These are phyloP conservation scores for Aspergillus cavernicola DNA, from an alignment of 495 filamentous ascomycete genomes.

Conservation along the genomic window DNA sequence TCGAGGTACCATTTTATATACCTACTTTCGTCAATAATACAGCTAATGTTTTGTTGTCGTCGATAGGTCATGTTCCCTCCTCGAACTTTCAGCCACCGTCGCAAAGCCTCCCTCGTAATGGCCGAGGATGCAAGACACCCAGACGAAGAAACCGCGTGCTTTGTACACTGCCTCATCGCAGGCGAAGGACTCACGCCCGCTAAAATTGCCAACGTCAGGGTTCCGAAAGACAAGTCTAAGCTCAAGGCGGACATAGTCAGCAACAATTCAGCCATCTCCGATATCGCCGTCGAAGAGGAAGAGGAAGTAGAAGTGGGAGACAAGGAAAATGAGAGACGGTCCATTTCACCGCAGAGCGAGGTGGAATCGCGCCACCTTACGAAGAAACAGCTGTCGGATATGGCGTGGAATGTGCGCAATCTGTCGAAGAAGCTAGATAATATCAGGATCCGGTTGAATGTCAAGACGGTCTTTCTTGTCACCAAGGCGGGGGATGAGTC, in stretches of 20 bases:
- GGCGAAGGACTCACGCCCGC: constrained; percentile 28
- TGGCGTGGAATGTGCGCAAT: constrained; percentile 93
- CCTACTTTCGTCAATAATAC: neutral
- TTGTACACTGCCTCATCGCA: constrained; percentile 79
- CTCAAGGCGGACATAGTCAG: constrained; percentile 22
- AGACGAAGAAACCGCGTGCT: constrained; percentile 63
- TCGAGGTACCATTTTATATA: constrained; percentile 37
- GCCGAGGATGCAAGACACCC: constrained; percentile 41
- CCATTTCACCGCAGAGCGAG: constrained; percentile 27
- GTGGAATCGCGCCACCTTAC: constrained; percentile 69
- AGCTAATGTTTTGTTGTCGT: neutral
- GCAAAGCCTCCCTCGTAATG: constrained; percentile 80
- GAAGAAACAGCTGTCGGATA: constrained; percentile 88
- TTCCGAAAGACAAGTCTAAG: constrained; percentile 14
- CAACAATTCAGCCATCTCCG: constrained; percentile 13
- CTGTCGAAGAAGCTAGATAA: constrained; percentile 79
- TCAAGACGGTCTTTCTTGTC: constrained; percentile 80
- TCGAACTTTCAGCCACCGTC: constrained; percentile 63
- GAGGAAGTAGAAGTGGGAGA: too few species aligned
- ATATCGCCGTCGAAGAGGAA: constrained; percentile 11
- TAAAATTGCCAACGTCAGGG: neutral
- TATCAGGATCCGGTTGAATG: constrained; percentile 72
- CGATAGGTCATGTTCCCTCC: constrained; percentile 68
- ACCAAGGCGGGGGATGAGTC: constrained; percentile 84
- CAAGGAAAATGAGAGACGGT: constrained; percentile 18